Percentiles rank a stretch among this genome's conserved stretches.
Evolutionary conservation across 179 eudicot species (phyloP).

Genomic region (Spergularia azorica): DNA sequence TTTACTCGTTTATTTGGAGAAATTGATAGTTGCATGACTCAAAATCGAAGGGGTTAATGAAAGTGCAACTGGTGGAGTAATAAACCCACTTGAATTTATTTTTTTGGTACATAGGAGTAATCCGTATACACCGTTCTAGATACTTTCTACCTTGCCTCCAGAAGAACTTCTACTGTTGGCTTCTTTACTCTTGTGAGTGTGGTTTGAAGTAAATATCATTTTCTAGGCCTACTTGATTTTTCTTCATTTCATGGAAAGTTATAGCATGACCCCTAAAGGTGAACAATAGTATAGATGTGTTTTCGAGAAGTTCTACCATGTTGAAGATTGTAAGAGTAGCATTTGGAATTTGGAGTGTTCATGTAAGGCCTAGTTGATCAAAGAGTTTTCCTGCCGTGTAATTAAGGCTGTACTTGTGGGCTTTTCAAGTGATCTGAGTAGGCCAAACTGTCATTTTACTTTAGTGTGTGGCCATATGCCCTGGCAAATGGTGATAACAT

Average conservation of each 20-base stretch:
- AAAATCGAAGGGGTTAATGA: too few relatives aligned
- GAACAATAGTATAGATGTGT: neutral
- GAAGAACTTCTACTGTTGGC: too few relatives aligned
- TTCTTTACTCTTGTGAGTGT: too few relatives aligned
- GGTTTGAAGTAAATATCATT: too few relatives aligned
- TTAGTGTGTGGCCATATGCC: neutral
- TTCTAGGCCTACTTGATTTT: neutral
- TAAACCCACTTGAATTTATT: too few relatives aligned
- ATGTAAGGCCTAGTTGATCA: neutral
- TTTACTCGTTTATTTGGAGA: too few relatives aligned
- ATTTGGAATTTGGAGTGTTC: conserved; percentile 1
- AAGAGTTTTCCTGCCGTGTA: too few relatives aligned
- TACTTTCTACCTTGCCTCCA: too few relatives aligned
- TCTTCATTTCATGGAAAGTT: neutral
- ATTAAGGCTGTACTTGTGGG: neutral
- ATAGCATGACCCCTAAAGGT: neutral
- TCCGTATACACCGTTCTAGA: too few relatives aligned
- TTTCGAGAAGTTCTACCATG: neutral
- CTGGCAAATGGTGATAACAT: neutral
- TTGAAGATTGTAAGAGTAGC: neutral
- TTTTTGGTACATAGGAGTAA: too few relatives aligned
- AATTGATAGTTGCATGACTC: too few relatives aligned
- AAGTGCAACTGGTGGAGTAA: too few relatives aligned
- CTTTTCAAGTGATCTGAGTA: neutral
- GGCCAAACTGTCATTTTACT: neutral